These are phyloP conservation scores for Begonia masoniana DNA, from an alignment of 306 rosid genomes.

Conservation along the genomic window DNA sequence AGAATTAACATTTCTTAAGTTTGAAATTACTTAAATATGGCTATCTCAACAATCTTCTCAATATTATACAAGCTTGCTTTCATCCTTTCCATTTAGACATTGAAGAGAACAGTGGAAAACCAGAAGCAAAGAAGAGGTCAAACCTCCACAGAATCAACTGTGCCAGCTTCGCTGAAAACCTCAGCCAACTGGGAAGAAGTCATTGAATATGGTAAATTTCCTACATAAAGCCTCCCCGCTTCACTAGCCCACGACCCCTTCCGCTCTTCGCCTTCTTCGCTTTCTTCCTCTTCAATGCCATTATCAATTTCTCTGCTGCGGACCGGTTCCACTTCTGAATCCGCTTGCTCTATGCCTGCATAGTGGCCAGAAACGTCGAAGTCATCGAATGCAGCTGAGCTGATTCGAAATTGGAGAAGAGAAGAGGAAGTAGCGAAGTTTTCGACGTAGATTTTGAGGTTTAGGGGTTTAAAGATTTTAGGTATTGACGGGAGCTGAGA, in stretches of 20 bases:
- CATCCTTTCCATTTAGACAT: background rate
- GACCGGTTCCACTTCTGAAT: conserved; percentile 17
- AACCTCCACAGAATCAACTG: conserved; percentile 65
- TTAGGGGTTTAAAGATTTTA: conserved; percentile 31
- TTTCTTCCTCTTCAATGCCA: conserved; percentile 7
- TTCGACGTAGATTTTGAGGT: conserved; percentile 25
- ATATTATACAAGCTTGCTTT: too few relatives aligned
- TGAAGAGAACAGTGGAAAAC: conserved; percentile 7
- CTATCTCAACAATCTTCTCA: background rate
- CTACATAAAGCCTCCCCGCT: conserved; percentile 73
- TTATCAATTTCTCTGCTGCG: conserved; percentile 6
- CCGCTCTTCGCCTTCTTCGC: conserved; percentile 18
- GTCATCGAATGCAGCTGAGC: conserved; percentile 35
- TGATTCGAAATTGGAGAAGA: conserved; percentile 19
- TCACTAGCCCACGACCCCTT: conserved; percentile 26
- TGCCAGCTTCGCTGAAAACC: conserved; percentile 69
- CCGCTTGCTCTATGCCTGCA: conserved; percentile 11
- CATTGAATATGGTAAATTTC: conserved; percentile 65
- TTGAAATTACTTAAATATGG: background rate
- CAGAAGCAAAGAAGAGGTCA: conserved; percentile 4
- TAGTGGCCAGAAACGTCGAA: conserved; percentile 19
- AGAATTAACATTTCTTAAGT: too few relatives aligned
- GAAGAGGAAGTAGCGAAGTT: conserved; percentile 17
- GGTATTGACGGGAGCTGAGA: conserved; percentile 26
- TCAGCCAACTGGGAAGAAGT: conserved; percentile 54